Conservation (phyloP, 1,284 basidiomycete species). For the Trichosporon sp. region DNA sequence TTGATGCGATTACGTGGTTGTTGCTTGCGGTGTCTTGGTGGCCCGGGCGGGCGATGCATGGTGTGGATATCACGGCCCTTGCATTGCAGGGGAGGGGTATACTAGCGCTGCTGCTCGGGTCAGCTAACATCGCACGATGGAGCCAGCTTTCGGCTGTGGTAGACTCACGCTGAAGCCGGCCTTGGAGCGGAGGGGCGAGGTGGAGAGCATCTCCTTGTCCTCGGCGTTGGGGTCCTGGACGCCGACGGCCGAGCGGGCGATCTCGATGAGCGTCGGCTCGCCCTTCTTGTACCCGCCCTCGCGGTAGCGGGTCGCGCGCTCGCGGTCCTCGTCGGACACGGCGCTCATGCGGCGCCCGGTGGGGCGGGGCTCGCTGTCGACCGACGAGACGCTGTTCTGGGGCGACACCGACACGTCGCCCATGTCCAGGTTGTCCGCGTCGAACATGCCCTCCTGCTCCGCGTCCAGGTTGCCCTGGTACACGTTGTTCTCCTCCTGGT, state of each 20-base stretch:
- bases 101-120: slow-evolving; percentile 3
- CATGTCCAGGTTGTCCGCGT: slow-evolving; percentile 50
- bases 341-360: slow-evolving; percentile 41
- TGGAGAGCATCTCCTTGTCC: slow-evolving; percentile 37
- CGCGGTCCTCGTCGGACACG: slow-evolving; percentile 62
- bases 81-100: background rate
- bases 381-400: slow-evolving; percentile 26
- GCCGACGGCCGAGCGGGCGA: slow-evolving; percentile 73
- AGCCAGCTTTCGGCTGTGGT: background rate
- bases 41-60: background rate
- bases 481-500: slow-evolving; percentile 59
- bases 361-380: slow-evolving; percentile 23
- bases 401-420: background rate
- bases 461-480: slow-evolving; percentile 29
- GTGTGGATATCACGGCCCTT: background rate
- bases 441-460: slow-evolving; percentile 50
- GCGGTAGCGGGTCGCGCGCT: slow-evolving; percentile 46
- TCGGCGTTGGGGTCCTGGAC: slow-evolving; percentile 58
- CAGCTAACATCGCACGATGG: no score
- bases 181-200: slow-evolving; percentile 49
- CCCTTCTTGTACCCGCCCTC: slow-evolving; percentile 45
- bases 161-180: slow-evolving; percentile 28
- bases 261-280: slow-evolving; percentile 63
- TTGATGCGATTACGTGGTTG: slow-evolving; percentile 15
- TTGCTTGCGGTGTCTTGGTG: background rate